Evolutionary conservation across 2,329 filamentous ascomycete genomes (phyloP).

Genomic region (Stagonosporopsis cucurbitacearum): DNA sequence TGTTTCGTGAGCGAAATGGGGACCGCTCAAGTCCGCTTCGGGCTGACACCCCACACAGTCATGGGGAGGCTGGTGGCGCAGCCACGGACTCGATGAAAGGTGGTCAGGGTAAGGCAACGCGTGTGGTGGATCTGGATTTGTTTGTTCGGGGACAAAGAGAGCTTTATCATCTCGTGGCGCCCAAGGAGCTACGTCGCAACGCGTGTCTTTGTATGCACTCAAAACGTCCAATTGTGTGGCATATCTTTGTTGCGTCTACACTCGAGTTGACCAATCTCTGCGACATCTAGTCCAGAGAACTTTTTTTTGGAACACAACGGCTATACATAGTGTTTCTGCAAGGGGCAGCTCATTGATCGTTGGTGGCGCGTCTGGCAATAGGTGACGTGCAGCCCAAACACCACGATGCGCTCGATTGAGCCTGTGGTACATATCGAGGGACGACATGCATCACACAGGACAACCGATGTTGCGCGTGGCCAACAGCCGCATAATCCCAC

Average conservation of each 20-base stretch:
- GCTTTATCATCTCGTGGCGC: neutral
- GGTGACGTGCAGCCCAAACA: conserved; percentile 11
- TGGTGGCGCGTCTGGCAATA: conserved; percentile 10
- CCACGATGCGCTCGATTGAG: conserved; percentile 5
- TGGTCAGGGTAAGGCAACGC: neutral
- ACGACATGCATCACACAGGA: conserved; percentile 11
- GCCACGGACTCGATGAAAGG: conserved; percentile 1
- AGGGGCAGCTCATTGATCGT: conserved; percentile 10
- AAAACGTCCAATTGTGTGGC: neutral
- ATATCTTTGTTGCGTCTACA: neutral
- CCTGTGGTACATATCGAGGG: conserved; percentile 12
- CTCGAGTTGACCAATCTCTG: neutral
- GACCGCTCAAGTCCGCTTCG: neutral
- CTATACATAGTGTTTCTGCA: conserved; percentile 10
- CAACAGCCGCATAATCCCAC: conserved; percentile 2
- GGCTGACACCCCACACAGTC: neutral
- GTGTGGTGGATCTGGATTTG: conserved; percentile 1
- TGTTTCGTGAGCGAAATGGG: conserved; percentile 5
- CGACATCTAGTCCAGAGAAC: neutral
- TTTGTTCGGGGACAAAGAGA: conserved; percentile 2
- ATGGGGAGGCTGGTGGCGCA: neutral
- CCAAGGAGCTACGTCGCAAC: neutral
- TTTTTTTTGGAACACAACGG: neutral
- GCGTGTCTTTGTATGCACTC: neutral
- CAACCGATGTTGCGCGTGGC: neutral